phyloP scores from a whole-genome alignment of 345 rosid species.

The Pugionium dolabratum region DNA sequence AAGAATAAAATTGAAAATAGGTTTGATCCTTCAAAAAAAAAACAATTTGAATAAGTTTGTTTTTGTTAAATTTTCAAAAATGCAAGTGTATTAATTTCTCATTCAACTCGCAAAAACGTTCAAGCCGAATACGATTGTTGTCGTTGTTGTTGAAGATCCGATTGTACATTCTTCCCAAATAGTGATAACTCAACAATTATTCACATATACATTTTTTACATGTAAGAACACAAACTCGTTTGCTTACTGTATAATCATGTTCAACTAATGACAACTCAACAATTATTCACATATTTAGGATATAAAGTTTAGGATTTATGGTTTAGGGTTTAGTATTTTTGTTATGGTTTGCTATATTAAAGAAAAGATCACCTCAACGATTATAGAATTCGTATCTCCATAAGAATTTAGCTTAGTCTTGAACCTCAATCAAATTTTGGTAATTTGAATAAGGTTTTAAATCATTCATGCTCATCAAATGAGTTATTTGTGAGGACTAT shows the following conservation, averaged over 20 bases:
- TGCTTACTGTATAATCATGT: not conserved
- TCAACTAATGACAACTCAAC: not conserved
- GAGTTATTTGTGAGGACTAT: not conserved
- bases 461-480: not conserved
- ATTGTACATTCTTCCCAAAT: too few species aligned
- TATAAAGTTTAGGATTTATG: too few species aligned
- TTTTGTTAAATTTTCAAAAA: too few species aligned
- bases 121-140: too few species aligned
- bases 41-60: too few species aligned
- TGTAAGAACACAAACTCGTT: conserved; percentile 1
- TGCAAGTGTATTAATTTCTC: too few species aligned
- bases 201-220: not conserved
- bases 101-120: too few species aligned
- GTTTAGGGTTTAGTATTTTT: too few species aligned
- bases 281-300: not conserved
- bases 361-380: not conserved
- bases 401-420: not conserved
- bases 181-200: too few species aligned
- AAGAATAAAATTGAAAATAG: conserved; percentile 2
- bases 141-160: too few species aligned
- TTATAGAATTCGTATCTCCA: not conserved
- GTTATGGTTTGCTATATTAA: conserved; percentile 3
- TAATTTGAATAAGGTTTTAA: not conserved
- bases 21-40: not conserved
- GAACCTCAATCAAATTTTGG: not conserved